Evolutionary conservation across 1,284 basidiomycete genomes (phyloP).

Genomic region (Melampsora americana): DNA sequence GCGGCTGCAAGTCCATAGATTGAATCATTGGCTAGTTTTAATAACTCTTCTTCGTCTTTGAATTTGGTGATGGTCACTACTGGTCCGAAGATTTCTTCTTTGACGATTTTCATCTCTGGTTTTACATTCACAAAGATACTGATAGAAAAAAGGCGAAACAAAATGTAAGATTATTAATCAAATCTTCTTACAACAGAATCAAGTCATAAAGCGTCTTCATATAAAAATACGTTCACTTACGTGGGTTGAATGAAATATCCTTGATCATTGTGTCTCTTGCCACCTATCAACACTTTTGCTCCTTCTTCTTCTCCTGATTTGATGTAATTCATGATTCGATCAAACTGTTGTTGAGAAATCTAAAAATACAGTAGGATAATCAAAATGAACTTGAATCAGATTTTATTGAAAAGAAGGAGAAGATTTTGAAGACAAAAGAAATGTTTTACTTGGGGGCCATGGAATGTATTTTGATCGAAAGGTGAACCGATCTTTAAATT

Average conservation of each 20-base stretch:
- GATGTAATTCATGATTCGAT: conserved; percentile 87
- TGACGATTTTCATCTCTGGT: conserved; percentile 77
- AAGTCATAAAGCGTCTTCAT: no score
- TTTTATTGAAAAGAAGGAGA: no score
- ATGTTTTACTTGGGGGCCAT: conserved; percentile 76
- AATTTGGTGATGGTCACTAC: conserved; percentile 64
- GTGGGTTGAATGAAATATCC: conserved; percentile 59
- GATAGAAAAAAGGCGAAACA: not conserved
- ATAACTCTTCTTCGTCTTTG: conserved; percentile 62
- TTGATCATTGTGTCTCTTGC: conserved; percentile 68
- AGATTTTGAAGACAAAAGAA: conserved; percentile 50
- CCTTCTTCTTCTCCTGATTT: conserved; percentile 76
- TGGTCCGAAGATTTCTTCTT: conserved; percentile 65
- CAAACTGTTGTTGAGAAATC: conserved; percentile 64
- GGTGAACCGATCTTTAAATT: conserved; percentile 71
- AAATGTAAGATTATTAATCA: not conserved
- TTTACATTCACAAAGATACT: conserved; percentile 60
- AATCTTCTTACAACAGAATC: no score
- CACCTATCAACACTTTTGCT: conserved; percentile 75
- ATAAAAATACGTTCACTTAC: no score
- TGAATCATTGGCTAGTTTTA: conserved; percentile 77
- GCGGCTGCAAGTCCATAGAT: conserved; percentile 77
- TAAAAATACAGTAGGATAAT: not conserved
- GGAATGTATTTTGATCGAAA: conserved; percentile 67
- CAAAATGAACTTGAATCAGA: no score